These are phyloP conservation scores for Rhizopogon vesiculosus DNA, from an alignment of 768 basidiomycete genomes.

Conservation along the genomic window DNA sequence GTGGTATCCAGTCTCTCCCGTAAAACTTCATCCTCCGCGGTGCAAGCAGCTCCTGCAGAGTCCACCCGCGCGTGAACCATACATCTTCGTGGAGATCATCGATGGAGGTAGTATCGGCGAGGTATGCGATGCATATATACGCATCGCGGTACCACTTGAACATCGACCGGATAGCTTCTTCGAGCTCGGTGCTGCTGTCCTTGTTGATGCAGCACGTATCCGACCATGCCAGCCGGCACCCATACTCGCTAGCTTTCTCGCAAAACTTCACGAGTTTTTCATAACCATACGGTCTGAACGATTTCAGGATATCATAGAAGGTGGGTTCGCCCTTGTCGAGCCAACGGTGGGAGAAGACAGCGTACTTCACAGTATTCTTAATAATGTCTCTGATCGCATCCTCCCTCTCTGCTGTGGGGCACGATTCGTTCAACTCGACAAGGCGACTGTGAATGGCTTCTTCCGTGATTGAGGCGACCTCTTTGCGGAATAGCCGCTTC, in stretches of 20 bases:
- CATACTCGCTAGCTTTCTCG: constrained; percentile 21
- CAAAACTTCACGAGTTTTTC: constrained; percentile 21
- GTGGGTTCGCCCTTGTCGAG: constrained; percentile 24
- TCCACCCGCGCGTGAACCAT: constrained; percentile 30
- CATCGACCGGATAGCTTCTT: constrained; percentile 30
- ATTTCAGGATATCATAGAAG: constrained; percentile 26
- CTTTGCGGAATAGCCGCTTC: constrained; percentile 25
- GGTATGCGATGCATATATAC: constrained; percentile 26
- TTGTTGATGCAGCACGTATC: constrained; percentile 32
- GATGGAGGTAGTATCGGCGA: constrained; percentile 23
- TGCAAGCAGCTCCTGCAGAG: constrained; percentile 24
- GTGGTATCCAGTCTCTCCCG: constrained; percentile 18
- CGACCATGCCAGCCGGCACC: constrained; percentile 26
- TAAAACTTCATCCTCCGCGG: constrained; percentile 28
- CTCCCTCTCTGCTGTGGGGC: constrained; percentile 17
- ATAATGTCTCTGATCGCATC: constrained; percentile 21
- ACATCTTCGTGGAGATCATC: constrained; percentile 22
- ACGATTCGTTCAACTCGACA: constrained; percentile 12
- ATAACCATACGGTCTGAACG: constrained; percentile 22
- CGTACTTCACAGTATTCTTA: constrained; percentile 20
- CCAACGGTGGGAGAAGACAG: constrained; percentile 25
- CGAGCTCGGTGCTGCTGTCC: constrained; percentile 29
- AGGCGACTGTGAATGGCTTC: constrained; percentile 10
- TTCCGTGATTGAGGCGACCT: constrained; percentile 20
- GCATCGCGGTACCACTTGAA: constrained; percentile 28